These are phyloP conservation scores for Thermochaetoides thermophila DNA, from an alignment of 495 filamentous ascomycete species.

Conservation along the genomic window DNA sequence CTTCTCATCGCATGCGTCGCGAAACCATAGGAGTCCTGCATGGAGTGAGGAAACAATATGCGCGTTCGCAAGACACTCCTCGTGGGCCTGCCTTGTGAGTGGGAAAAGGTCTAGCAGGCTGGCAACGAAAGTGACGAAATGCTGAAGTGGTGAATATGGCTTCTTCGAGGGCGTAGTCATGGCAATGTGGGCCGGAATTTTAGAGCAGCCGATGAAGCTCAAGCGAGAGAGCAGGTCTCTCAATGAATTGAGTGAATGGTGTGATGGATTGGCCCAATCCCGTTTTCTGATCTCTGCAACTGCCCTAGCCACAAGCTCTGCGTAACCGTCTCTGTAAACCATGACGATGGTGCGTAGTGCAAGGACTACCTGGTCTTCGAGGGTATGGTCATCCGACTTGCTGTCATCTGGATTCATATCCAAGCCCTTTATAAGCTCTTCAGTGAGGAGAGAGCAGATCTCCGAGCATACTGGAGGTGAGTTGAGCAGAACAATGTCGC, in stretches of 20 bases:
- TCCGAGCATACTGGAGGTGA: conserved; percentile 18
- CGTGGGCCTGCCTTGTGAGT: conserved; percentile 2
- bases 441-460: conserved; percentile 18
- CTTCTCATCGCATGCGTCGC: conserved; percentile 14
- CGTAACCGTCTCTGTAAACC: conserved; percentile 22
- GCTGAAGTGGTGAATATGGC: conserved; percentile 12
- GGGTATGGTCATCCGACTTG: conserved; percentile 8
- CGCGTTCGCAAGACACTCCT: conserved; percentile 6
- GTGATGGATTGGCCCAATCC: conserved; percentile 15
- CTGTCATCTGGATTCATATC: conserved; percentile 19
- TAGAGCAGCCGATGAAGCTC: conserved; percentile 22
- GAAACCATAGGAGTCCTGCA: conserved; percentile 17
- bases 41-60: conserved; percentile 17
- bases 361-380: conserved; percentile 25
- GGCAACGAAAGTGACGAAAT: conserved; percentile 11
- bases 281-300: conserved; percentile 16
- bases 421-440: conserved; percentile 10
- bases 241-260: conserved; percentile 13
- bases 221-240: conserved; percentile 16
- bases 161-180: conserved; percentile 1
- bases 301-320: conserved; percentile 8
- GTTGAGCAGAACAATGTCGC: conserved; percentile 13
- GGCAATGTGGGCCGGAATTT: conserved; percentile 10
- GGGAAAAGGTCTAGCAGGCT: conserved; percentile 16
- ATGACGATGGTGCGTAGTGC: conserved; percentile 24